Evolutionary conservation across 106 monocot genomes (phyloP), one percentile per base, ranked within the genome.

Genomic region (Dioscorea alata): DNA sequence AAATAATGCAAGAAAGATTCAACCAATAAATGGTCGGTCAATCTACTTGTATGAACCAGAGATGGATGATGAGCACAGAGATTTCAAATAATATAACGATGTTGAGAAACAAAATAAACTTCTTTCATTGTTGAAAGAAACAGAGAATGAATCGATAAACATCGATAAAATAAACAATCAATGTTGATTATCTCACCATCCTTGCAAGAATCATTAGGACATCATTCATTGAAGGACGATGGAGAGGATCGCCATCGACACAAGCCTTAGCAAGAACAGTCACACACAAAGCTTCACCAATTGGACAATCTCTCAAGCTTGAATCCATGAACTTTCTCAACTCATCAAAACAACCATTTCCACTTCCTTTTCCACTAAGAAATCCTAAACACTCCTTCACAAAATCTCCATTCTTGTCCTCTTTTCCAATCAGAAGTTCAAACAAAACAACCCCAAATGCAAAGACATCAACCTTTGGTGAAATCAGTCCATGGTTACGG

Each of bases 201-300:
- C 68, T 79, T 7, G 73, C 54, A 48, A 79, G 61, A 33, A 79
- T 73, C 57, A 68, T 73, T 12, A 73, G 42, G 2, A 73, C 64
- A 28, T 79, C 73, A 50, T 79, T 31, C 68, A 73, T 79, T 0
- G 79, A 73, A 48, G 73, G 79, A 6, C 79, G 53, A 49, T 57
- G 51, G 22, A 63, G 52, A 22, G 79, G 73, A 33, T 79, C 53
- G 32, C 69, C 63, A 13, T 79, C 79, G 2, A 79, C 8, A 57
- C 79, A 79, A 63, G 67, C 68, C 25, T 62, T 79, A 23, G 79
- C 79, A 2, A 73, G 19, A 48, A 73, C 31, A 73, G 49, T 49
- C 69, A 79, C 35, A 18, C 73, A 79, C 8, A 79, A 48, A 57
- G 35, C 79, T n/a, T 79, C 79, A 32, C 23, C 73, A 16, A 69